Evolutionary conservation across 257 asterid species (phyloP).

Genomic region (Solanum bukasovii): DNA sequence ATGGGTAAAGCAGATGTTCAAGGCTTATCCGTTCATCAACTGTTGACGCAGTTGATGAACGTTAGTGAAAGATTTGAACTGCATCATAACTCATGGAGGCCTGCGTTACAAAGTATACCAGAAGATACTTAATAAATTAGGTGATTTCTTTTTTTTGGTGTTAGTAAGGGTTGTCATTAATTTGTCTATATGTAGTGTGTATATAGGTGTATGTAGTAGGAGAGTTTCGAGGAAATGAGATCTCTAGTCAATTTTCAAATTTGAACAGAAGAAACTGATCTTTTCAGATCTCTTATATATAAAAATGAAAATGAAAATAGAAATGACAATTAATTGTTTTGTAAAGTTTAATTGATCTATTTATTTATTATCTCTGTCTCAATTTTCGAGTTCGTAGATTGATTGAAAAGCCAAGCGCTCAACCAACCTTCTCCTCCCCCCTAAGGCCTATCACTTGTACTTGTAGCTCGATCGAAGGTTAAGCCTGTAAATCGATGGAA

Average conservation of each 20-base stretch:
- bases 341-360: not conserved
- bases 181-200: not conserved
- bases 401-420: not conserved
- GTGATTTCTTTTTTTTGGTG: not conserved
- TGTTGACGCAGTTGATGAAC: conserved; percentile 20
- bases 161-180: not conserved
- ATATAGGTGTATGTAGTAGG: not conserved
- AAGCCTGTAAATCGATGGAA: not conserved
- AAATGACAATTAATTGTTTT: not conserved
- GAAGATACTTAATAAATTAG: conserved; percentile 1
- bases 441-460: not conserved
- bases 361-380: not conserved
- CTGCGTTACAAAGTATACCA: conserved; percentile 51
- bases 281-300: not conserved
- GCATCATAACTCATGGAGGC: conserved; percentile 24
- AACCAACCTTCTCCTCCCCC: not conserved
- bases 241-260: not conserved
- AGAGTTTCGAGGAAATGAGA: not conserved
- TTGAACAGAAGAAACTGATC: not conserved
- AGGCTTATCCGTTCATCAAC: conserved; percentile 28
- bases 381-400: not conserved
- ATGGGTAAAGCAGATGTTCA: conserved; percentile 18
- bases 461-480: not conserved
- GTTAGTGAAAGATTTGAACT: conserved; percentile 10
- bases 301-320: not conserved